Conservation (phyloP, 73 alveolate species). For the Urostyla sp. region DNA sequence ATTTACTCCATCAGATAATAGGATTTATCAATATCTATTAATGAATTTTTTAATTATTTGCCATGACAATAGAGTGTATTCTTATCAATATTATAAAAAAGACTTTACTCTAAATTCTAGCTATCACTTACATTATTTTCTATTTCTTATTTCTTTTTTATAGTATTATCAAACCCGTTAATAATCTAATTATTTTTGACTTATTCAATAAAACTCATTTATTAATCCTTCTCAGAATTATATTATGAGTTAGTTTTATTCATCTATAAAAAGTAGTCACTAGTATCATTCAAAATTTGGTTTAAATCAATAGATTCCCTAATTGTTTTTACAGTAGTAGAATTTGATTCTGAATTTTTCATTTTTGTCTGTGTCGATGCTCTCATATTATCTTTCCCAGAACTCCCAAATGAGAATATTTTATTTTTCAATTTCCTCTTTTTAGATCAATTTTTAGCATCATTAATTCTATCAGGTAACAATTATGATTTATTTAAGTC, state of each 20-base stretch:
- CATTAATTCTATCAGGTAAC: too few species aligned
- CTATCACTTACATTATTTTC: not conserved
- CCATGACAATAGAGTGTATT: constrained; percentile 26
- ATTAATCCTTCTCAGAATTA: not conserved
- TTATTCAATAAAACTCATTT: not conserved
- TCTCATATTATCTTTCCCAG: too few species aligned
- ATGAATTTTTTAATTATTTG: not conserved
- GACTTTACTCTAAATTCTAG: not conserved
- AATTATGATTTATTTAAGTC: too few species aligned
- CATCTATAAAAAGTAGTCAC: not conserved
- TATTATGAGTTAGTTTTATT: not conserved
- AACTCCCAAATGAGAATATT: too few species aligned
- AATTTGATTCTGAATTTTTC: not conserved
- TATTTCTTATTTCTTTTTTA: not conserved
- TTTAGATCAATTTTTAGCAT: too few species aligned
- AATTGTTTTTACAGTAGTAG: not conserved
- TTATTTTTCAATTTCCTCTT: too few species aligned
- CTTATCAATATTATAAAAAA: not conserved
- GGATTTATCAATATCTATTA: constrained; percentile 34
- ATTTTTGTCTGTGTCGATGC: not conserved
- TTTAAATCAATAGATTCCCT: constrained; percentile 36
- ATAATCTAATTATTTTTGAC: not conserved
- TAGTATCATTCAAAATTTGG: not conserved
- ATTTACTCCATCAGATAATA: constrained; percentile 27
- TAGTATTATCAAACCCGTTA: not conserved